A percentile compares a stretch with the other conserved stretches of the same genome.
phyloP scores from a whole-genome alignment of 1,284 basidiomycete genomes.

The Cutaneotrichosporon curvatum region DNA sequence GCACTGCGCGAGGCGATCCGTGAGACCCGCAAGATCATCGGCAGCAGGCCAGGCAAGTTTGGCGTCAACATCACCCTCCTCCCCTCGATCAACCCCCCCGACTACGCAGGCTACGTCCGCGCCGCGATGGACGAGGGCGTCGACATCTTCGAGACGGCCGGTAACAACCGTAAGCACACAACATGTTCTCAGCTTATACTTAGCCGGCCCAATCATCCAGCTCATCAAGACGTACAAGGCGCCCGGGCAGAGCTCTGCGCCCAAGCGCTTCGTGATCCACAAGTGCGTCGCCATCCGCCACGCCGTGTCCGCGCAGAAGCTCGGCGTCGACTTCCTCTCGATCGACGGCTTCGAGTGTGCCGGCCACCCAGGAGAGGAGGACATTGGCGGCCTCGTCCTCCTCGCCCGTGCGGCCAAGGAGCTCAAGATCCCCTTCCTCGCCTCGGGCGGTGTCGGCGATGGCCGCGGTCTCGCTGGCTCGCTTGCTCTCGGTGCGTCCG shows the following conservation, averaged over 20 bases:
- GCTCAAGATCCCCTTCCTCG: conserved; percentile 76
- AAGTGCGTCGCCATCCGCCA: conserved; percentile 86
- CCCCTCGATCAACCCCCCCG: conserved; percentile 82
- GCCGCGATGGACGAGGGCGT: conserved; percentile 85
- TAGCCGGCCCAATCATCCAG: conserved; percentile 63
- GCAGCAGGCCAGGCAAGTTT: conserved; percentile 59
- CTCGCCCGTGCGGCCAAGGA: conserved; percentile 81
- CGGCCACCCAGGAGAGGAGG: conserved; percentile 91
- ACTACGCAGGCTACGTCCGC: conserved; percentile 71
- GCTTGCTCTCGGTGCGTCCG: conserved; percentile 75
- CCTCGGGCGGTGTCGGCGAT: conserved; percentile 80
- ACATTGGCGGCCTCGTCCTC: conserved; percentile 83
- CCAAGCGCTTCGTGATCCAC: conserved; percentile 68
- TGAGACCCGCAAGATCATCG: conserved; percentile 60
- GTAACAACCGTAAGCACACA: conserved; percentile 76
- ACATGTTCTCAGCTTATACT: too few species aligned
- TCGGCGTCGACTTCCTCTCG: conserved; percentile 76
- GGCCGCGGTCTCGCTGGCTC: conserved; percentile 73
- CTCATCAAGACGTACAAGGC: conserved; percentile 59
- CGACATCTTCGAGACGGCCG: conserved; percentile 85
- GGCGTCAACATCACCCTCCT: conserved; percentile 90
- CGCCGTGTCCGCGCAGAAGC: conserved; percentile 67
- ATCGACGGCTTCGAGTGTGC: conserved; percentile 90
- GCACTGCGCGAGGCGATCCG: conserved; percentile 77
- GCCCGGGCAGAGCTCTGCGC: conserved; percentile 11